Base-by-base conservation (phyloP, 345 rosid genomes). In the Microthlaspi erraticum region DNA sequence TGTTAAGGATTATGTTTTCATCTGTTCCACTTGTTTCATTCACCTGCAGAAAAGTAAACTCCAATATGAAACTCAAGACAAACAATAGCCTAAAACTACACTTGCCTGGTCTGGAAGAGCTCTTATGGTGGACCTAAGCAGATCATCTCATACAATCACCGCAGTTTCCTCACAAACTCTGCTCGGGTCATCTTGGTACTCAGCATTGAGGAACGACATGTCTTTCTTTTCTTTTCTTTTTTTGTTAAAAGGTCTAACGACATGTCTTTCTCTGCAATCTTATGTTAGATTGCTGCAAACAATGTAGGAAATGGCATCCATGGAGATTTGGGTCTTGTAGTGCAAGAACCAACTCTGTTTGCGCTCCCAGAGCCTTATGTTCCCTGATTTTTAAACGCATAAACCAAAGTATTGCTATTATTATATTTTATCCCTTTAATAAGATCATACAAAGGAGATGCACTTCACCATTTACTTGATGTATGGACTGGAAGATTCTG, bases 251-350 rank as follows among this genome's bases (percentile, higher is more conserved):
- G n/a, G n/a, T n/a, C n/a, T n/a, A n/a, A n/a, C n/a, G n/a, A n/a
- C n/a, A n/a, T n/a, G n/a, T n/a, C n/a, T n/a, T 67, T 53, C 7
- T 57, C 72, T 38, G 90, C 75, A 70, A 94, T 78, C 80, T 85
- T 87, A 51, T 67, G 77, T 6, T 93, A 77, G 46, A 94, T 88
- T n/a, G 93, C 97, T 71, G 91, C 86, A 84, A 94, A 92, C 77
- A 94, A 66, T 80, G 73, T 74, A 8, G 93, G 86, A 56, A 94
- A 89, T 43, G 99, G 97, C 96, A 95, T 87, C 92, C 93, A 95
- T 20, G 99, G 99, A 26, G 97, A 95, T 70, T 81, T 76, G 1
- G 82, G 81, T 60, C 74, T 88, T 11, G 83, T 77, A 39, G 78
- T 72, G 79, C 85, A 83, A 26, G 97, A 85, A 68, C 83, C 84